Base-by-base conservation (phyloP, 805 yeast genomes). In the Metschnikowia noctiluminum region DNA sequence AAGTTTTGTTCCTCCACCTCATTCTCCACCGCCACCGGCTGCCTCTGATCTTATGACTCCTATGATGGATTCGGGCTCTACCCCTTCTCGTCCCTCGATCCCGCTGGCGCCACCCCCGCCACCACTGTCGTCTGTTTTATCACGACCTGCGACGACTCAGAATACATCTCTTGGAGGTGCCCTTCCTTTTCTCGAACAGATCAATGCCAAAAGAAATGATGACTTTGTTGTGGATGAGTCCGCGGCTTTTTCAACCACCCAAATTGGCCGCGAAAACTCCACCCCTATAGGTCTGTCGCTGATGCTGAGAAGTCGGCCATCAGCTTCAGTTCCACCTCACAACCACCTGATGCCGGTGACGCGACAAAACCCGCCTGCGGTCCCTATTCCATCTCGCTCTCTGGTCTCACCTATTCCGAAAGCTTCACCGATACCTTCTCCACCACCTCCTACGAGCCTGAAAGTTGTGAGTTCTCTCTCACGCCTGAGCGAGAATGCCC, bases 131-230 rank as follows among this genome's bases (percentile, higher is more conserved):
- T 48, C 62, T 16, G 46, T 60, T 13, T 56, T 49, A 35, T 28
- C 6, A 30, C 35, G 15, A 31, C 11, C 55, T 40, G 43, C 57
- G 5, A 45, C 51, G 38, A 45, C 52, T 40, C 65, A 47, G 50
- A 64, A 36, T 35, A 58, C 47, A 58, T 62, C 61, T 7, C 55
- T 61, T 13, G 47, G 53, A 1, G 77, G 76, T 2, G 74, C 77
- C 1, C 58, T 77, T 14, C 82, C 82, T 4, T 78, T 78, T 57
- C 63, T 79, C 11, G 73, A 77, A 4, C 77, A 79, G 50, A 78
- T 79, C 45, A 77, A 76, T 55, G 72, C 69, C 32, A 72, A 74
- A 52, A 66, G 82, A 52, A 77, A 73, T 49, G 80, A 77, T 14
- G 55, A 71, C 27, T 67, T 68, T 57, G 78, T 73, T 35, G 73